Base-by-base conservation (phyloP, 1,139 yeast species). In the Candida tropicalis region DNA sequence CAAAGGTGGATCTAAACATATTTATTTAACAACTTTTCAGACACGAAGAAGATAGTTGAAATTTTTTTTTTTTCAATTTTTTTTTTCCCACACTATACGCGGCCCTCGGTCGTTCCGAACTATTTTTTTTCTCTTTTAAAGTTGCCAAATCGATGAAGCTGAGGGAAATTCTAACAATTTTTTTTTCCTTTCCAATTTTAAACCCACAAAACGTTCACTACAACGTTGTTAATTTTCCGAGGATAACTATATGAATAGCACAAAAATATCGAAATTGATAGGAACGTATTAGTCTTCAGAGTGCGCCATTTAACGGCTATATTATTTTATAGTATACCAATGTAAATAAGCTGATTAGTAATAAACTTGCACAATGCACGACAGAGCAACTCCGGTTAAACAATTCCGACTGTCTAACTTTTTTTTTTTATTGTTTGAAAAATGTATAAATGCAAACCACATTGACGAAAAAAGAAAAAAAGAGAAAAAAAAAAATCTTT, bases 401-500 rank as follows among this genome's bases (percentile, higher is more conserved):
- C n/a, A 5, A 31, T 29, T 20, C 31, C 31, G 31, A 27, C 28
- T 10, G n/a, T 5, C 23, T 12, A 32, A 23, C 35, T 12, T 12
- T 31, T 31, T 31, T 13, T n/a, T 7, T 16, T 22, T 5, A 22
- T 22, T 9, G 9, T 13, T 15, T 12, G 5, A 12, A 12, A 27
- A n/a, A n/a, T 27, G 11, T 12, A n/a, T 28, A 28, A 12, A 28
- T 28, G 5, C 18, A 15, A 15, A 28, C 18, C 11, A 7, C 16
- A 5, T 10, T 29, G 4, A n/a, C n/a, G 10, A 27, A 17, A 8
- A 3, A 25, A 26, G 3, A 20, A 10, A 23, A 31, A 11, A n/a
- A 17, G 6, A 29, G 23, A 28, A 38, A 33, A 33, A 32, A 31
- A 32, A 16, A 13, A 29, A 29, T 28, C 34, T 17, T 13, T 25